A percentile compares a stretch with the other conserved stretches of the same genome.
Evolutionary conservation across 345 rosid genomes (phyloP).

Genomic region (Populus ilicifolia): DNA sequence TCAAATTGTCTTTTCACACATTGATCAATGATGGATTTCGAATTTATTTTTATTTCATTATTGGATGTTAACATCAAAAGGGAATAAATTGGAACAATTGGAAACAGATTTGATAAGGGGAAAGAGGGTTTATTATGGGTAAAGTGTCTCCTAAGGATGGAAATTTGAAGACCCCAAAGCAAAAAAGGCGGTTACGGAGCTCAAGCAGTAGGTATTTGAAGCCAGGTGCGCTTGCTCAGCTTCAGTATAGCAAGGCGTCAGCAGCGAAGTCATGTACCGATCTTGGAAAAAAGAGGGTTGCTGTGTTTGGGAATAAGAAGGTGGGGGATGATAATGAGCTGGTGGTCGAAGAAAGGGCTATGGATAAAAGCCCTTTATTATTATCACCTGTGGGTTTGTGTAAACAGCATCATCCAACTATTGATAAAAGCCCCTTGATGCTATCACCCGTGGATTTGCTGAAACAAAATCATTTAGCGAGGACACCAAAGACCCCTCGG

Average conservation of each 20-base stretch:
- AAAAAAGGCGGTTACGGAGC: conserved; percentile 51
- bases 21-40: conserved; percentile 14
- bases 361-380: conserved; percentile 51
- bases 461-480: conserved; percentile 39
- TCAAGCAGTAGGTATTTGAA: conserved; percentile 63
- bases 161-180: conserved; percentile 36
- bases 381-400: conserved; percentile 52
- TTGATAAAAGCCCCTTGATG: conserved; percentile 51
- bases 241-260: conserved; percentile 47
- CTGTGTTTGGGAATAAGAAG: conserved; percentile 43
- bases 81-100: not conserved
- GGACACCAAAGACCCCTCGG: conserved; percentile 80
- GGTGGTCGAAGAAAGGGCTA: conserved; percentile 23
- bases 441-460: conserved; percentile 52
- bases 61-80: not conserved
- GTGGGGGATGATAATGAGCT: conserved; percentile 21
- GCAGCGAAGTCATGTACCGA: conserved; percentile 62
- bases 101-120: not conserved
- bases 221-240: conserved; percentile 83
- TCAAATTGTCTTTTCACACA: conserved; percentile 12
- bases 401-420: conserved; percentile 37
- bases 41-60: not conserved
- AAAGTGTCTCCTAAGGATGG: conserved; percentile 61
- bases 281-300: conserved; percentile 66
- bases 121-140: conserved; percentile 39